These are phyloP conservation scores for Ophiostoma angusticollis DNA, from an alignment of 2,329 filamentous ascomycete genomes.

Conservation along the genomic window DNA sequence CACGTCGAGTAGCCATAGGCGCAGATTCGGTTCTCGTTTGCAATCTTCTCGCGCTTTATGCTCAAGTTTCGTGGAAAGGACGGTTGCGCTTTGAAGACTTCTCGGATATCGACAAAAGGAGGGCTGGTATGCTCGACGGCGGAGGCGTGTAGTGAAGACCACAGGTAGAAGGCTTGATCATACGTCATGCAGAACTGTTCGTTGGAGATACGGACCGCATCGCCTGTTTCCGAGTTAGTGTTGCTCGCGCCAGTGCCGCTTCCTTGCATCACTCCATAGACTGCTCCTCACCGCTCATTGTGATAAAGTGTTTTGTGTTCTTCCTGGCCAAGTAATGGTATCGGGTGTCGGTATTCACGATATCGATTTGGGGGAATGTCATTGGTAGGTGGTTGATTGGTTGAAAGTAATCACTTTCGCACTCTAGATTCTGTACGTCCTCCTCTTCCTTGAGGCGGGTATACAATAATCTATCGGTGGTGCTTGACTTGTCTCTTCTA, in stretches of 20 bases:
- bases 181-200: conserved; percentile 1
- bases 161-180: conserved; percentile 1
- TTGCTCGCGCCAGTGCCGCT: not conserved
- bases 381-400: no score
- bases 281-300: not conserved
- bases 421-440: no score
- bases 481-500: no score
- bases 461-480: no score
- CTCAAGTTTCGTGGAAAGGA: conserved; percentile 6
- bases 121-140: conserved; percentile 3
- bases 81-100: not conserved
- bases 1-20: conserved; percentile 4
- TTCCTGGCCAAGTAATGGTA: not conserved
- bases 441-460: no score
- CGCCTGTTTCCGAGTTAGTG: not conserved
- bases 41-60: conserved; percentile 1
- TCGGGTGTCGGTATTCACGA: no score
- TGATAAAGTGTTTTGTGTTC: not conserved
- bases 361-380: no score
- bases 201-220: conserved; percentile 3
- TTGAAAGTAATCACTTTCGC: no score
- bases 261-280: not conserved
- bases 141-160: conserved; percentile 1
- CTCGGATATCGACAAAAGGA: conserved; percentile 12
- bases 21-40: conserved; percentile 5